Conservation (phyloP, 1,139 yeast genomes). For the Debaryomycetaceae sp. region DNA sequence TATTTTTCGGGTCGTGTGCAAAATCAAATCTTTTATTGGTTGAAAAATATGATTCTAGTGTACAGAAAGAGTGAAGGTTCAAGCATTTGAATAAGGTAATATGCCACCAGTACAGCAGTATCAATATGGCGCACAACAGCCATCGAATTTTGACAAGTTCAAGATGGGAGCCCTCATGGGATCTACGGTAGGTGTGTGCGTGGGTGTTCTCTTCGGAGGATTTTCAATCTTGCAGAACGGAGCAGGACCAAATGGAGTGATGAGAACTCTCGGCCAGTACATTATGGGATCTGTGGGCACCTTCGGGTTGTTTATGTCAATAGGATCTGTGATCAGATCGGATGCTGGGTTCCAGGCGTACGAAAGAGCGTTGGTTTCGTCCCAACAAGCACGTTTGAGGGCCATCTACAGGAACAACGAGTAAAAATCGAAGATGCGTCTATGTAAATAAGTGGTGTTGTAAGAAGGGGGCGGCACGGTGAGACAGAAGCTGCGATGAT, state of each 20-base stretch:
- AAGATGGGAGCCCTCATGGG: constrained; percentile 99
- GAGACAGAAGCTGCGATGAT: background rate
- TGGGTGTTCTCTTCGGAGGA: constrained; percentile 93
- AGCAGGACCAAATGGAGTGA: constrained; percentile 97
- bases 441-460: background rate
- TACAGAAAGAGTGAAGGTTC: background rate
- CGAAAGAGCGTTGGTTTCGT: constrained; percentile 33
- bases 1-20: background rate
- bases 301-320: constrained; percentile 92
- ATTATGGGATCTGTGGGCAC: constrained; percentile 97
- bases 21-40: background rate
- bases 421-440: background rate
- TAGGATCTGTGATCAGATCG: constrained; percentile 89
- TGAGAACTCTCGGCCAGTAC: constrained; percentile 94
- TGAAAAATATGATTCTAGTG: background rate
- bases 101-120: constrained; percentile 89
- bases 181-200: constrained; percentile 90
- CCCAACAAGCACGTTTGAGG: constrained; percentile 36
- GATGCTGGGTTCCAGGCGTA: constrained; percentile 49
- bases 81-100: background rate
- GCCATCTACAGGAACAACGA: constrained; percentile 22
- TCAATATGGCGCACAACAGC: constrained; percentile 71
- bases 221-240: constrained; percentile 89
- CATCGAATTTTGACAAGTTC: constrained; percentile 90
- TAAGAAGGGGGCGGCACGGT: background rate